Percentiles rank a stretch among this genome's conserved stretches.
Evolutionary conservation across 2,329 filamentous ascomycete genomes (phyloP).

Genomic region (Colletotrichum ledebouriae): DNA sequence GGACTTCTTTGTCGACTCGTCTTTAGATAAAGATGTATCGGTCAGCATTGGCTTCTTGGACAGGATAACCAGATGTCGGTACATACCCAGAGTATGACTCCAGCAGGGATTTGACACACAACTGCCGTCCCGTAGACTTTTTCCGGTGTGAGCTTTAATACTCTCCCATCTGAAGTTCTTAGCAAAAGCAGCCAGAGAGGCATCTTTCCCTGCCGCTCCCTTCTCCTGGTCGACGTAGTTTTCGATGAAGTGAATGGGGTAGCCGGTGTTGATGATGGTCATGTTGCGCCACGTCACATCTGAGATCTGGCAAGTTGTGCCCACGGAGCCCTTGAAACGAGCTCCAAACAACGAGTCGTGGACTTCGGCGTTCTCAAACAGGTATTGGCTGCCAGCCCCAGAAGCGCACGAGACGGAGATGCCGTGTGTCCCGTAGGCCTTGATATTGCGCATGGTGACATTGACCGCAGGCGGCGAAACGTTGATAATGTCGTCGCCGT

Average conservation of each 20-base stretch:
- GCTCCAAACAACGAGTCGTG: slow-evolving; percentile 23
- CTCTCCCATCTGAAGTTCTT: slow-evolving; percentile 33
- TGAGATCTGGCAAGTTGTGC: slow-evolving; percentile 27
- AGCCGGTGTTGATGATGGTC: slow-evolving; percentile 27
- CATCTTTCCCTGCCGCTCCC: slow-evolving; percentile 16
- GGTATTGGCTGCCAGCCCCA: slow-evolving; percentile 14
- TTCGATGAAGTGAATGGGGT: slow-evolving; percentile 35
- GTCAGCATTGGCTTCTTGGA: background rate
- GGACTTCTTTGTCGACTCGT: slow-evolving; percentile 17
- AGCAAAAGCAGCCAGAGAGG: slow-evolving; percentile 23
- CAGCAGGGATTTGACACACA: slow-evolving; percentile 26
- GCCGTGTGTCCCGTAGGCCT: slow-evolving; percentile 24
- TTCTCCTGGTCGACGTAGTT: slow-evolving; percentile 37
- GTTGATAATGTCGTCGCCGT: slow-evolving; percentile 35
- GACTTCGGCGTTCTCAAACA: slow-evolving; percentile 29
- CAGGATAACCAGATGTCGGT: background rate
- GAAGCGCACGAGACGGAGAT: slow-evolving; percentile 23
- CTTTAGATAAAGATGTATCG: background rate
- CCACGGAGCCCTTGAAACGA: slow-evolving; percentile 32
- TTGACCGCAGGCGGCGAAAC: slow-evolving; percentile 27
- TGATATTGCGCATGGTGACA: slow-evolving; percentile 33
- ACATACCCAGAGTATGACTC: slow-evolving; percentile 25
- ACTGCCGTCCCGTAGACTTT: slow-evolving; percentile 21
- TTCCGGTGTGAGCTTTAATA: slow-evolving; percentile 23
- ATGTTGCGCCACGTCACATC: slow-evolving; percentile 32